Percentiles rank a stretch among this genome's conserved stretches.
phyloP scores from a whole-genome alignment of 1,284 basidiomycete species.

The Hypsizygus ulmarius region DNA sequence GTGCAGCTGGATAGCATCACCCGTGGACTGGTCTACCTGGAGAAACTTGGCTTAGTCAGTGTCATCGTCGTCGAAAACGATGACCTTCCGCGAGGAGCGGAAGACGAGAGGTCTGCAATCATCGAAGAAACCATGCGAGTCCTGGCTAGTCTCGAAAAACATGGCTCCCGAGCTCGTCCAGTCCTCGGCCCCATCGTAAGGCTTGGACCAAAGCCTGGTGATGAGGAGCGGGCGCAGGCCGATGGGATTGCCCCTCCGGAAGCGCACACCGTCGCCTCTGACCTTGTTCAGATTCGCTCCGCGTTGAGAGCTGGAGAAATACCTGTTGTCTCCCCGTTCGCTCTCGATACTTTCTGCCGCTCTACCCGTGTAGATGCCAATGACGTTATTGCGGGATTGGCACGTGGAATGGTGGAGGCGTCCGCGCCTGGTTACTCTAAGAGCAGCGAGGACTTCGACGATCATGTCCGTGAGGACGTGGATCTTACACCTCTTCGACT shows the following conservation, averaged over 20 bases:
- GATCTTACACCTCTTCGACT: constrained; percentile 90
- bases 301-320: constrained; percentile 93
- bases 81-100: constrained; percentile 63
- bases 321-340: constrained; percentile 93
- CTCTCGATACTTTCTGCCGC: constrained; percentile 87
- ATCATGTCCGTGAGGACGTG: constrained; percentile 42
- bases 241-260: constrained; percentile 53
- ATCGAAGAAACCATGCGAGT: constrained; percentile 80
- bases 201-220: constrained; percentile 72
- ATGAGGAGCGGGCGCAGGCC: constrained; percentile 34
- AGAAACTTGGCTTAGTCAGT: constrained; percentile 91
- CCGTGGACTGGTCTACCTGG: constrained; percentile 91
- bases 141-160: constrained; percentile 79
- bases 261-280: constrained; percentile 72
- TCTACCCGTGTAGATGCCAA: constrained; percentile 88
- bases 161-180: constrained; percentile 86
- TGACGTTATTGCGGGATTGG: constrained; percentile 86
- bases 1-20: constrained; percentile 92
- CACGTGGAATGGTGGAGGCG: constrained; percentile 82
- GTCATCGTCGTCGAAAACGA: constrained; percentile 96
- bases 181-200: constrained; percentile 84
- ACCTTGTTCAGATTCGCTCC: constrained; percentile 81
- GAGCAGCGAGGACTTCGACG: constrained; percentile 31
- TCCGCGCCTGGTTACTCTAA: constrained; percentile 40
- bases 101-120: constrained; percentile 60